Conservation (phyloP, 163 green algal genomes). For the Scenedesmus sp. region DNA sequence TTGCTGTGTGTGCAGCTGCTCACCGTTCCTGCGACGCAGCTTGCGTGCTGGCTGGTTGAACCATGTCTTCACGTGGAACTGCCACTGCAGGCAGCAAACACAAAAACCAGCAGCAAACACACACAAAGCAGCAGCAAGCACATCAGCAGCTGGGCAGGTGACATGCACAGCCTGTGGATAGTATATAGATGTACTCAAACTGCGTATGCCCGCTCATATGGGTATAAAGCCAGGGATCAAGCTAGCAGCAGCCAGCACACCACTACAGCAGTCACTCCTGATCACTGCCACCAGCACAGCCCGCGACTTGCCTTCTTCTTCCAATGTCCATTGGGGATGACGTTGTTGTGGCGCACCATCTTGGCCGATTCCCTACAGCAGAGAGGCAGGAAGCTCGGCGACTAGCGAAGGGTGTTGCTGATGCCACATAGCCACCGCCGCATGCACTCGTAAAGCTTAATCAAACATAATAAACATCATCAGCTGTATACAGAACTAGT, state of each 20-base stretch:
- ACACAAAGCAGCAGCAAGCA: not conserved
- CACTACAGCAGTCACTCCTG: constrained; percentile 8
- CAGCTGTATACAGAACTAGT: not conserved
- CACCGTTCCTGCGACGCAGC: constrained; percentile 72
- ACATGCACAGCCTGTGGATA: not conserved
- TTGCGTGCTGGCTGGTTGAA: constrained; percentile 99
- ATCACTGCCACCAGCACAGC: not conserved
- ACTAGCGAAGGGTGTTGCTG: not conserved
- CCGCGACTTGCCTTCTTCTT: constrained; percentile 85
- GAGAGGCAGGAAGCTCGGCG: not conserved
- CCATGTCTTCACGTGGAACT: constrained; percentile 94
- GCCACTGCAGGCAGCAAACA: constrained; percentile 64
- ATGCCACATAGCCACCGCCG: not conserved
- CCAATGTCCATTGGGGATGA: constrained; percentile 97
- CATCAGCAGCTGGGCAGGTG: not conserved
- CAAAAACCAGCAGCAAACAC: constrained; percentile 31
- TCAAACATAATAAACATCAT: not conserved
- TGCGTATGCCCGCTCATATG: constrained; percentile 59
- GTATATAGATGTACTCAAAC: not conserved
- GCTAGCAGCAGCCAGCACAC: constrained; percentile 12
- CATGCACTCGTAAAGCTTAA: not conserved
- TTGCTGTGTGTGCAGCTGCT: not conserved
- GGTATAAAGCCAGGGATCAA: not conserved
- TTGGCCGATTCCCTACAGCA: constrained; percentile 60
- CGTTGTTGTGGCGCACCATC: constrained; percentile 97